These are phyloP conservation scores for Boletus bicolor DNA, from an alignment of 768 basidiomycete species.

Conservation along the genomic window DNA sequence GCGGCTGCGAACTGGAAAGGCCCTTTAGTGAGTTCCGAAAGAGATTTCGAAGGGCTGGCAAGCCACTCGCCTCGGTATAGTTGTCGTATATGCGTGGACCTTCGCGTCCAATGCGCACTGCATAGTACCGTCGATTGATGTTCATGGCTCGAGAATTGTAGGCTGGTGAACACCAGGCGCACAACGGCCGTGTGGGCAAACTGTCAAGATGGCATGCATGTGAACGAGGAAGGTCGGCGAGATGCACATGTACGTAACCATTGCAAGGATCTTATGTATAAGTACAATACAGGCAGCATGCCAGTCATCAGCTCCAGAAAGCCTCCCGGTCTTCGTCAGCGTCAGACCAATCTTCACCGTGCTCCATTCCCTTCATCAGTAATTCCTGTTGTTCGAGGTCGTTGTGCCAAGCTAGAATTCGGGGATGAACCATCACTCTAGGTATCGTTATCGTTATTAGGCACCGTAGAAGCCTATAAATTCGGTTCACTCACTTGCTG, in stretches of 20 bases:
- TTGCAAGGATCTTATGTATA: background rate
- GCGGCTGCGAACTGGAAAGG: constrained; percentile 22
- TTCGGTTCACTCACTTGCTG: constrained; percentile 43
- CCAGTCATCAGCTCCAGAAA: constrained; percentile 25
- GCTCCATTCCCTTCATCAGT: constrained; percentile 7
- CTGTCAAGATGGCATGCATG: background rate
- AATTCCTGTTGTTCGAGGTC: constrained; percentile 23
- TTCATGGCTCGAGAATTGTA: constrained; percentile 6
- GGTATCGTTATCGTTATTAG: background rate
- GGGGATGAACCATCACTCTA: constrained; percentile 64
- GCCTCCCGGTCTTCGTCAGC: constrained; percentile 34
- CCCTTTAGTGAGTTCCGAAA: background rate
- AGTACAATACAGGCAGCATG: background rate
- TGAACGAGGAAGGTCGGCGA: background rate
- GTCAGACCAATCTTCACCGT: constrained; percentile 20
- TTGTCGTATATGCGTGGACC: constrained; percentile 33
- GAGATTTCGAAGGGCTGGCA: background rate
- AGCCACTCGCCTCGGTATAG: constrained; percentile 25
- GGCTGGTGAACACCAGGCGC: background rate
- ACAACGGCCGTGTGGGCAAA: background rate
- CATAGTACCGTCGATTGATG: constrained; percentile 30
- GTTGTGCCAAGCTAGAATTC: constrained; percentile 57
- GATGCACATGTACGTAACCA: constrained; percentile 4
- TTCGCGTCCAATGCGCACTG: constrained; percentile 34
- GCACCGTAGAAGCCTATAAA: background rate